Evolutionary conservation across 495 filamentous ascomycete genomes (phyloP).

Genomic region (Penicillium dipodomyicola): DNA sequence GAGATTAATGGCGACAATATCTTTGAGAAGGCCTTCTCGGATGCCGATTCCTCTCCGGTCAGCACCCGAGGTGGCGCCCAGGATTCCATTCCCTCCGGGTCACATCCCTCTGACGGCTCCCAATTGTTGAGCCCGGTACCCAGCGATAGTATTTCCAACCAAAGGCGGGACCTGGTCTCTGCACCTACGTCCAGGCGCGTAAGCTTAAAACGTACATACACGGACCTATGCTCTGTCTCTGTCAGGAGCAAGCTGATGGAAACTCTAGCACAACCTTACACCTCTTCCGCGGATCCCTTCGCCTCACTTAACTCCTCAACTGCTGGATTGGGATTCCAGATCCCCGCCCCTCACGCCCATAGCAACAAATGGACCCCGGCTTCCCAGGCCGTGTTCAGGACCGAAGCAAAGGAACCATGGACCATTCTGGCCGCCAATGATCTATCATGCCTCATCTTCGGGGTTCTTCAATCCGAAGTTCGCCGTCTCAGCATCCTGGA

Average conservation of each 20-base stretch:
- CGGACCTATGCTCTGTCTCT: constrained; percentile 68
- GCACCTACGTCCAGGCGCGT: constrained; percentile 57
- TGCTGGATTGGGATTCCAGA: constrained; percentile 40
- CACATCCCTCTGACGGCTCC: constrained; percentile 24
- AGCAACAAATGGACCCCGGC: constrained; percentile 86
- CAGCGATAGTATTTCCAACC: constrained; percentile 34
- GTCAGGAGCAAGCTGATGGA: constrained; percentile 86
- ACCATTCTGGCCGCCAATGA: constrained; percentile 98
- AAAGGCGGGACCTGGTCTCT: constrained; percentile 34
- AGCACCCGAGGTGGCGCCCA: constrained; percentile 21
- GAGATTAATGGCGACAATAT: constrained; percentile 65
- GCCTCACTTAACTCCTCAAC: constrained; percentile 42
- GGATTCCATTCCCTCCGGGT: constrained; percentile 18
- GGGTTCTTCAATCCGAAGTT: constrained; percentile 90
- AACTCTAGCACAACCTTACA: constrained; percentile 79
- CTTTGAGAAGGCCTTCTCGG: constrained; percentile 72
- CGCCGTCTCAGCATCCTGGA: constrained; percentile 93
- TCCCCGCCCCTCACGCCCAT: constrained; percentile 69
- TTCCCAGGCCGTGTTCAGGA: constrained; percentile 95
- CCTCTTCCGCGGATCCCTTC: constrained; percentile 47
- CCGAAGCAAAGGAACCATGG: constrained; percentile 82
- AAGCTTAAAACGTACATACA: constrained; percentile 82
- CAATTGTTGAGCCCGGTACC: constrained; percentile 32
- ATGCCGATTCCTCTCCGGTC: constrained; percentile 35
- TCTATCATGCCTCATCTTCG: constrained; percentile 91